A percentile compares a stretch with the other conserved stretches of the same genome.
Evolutionary conservation across 306 rosid genomes (phyloP).

Genomic region (Comarum palustre): DNA sequence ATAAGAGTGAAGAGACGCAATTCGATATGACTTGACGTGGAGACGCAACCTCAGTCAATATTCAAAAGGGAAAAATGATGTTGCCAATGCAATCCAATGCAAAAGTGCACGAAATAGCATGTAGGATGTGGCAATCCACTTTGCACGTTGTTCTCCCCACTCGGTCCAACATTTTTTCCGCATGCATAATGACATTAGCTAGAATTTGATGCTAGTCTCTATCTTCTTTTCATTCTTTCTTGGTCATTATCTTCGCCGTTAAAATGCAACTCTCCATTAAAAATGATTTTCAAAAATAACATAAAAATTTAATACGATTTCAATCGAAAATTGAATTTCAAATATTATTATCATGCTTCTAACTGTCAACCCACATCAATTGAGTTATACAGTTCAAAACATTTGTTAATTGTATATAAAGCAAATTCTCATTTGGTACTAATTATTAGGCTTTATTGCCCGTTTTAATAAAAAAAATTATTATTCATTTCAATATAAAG

Average conservation of each 20-base stretch:
- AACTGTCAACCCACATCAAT: too few relatives aligned
- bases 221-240: not conserved
- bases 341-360: too few relatives aligned
- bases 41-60: constrained; percentile 10
- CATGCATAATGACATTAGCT: constrained; percentile 5
- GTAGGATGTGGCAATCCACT: constrained; percentile 14
- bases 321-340: too few relatives aligned
- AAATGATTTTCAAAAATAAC: not conserved
- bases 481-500: too few relatives aligned
- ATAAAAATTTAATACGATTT: too few relatives aligned
- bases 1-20: not conserved
- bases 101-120: constrained; percentile 2
- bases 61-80: constrained; percentile 16
- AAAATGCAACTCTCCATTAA: not conserved
- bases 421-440: too few relatives aligned
- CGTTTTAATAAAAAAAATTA: too few relatives aligned
- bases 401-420: too few relatives aligned
- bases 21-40: not conserved
- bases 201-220: not conserved
- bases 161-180: not conserved
- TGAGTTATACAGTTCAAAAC: too few relatives aligned
- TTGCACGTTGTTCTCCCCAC: constrained; percentile 3
- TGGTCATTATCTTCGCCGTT: too few relatives aligned
- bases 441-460: too few relatives aligned
- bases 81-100: constrained; percentile 9